A percentile compares a stretch with the other conserved stretches of the same genome.
Conservation (phyloP, 495 filamentous ascomycete genomes). For the Penicillium dipodomyicola region DNA sequence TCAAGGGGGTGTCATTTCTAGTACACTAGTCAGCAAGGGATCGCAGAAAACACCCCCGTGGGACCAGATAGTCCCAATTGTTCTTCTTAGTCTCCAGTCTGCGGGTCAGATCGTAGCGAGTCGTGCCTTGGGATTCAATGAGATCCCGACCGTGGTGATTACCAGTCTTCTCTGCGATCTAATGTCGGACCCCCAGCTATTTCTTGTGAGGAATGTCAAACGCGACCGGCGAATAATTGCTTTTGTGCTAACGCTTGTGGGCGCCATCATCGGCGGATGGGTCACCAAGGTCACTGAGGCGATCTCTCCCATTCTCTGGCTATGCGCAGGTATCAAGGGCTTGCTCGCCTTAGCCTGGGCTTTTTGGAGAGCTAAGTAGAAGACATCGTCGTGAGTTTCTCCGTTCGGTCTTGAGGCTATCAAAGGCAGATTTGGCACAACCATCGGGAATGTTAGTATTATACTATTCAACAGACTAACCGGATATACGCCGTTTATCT, state of each 20-base stretch:
- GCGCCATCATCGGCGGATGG: constrained; percentile 64
- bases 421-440: not conserved
- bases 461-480: not conserved
- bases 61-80: constrained; percentile 48
- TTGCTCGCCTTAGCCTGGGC: constrained; percentile 38
- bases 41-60: constrained; percentile 15
- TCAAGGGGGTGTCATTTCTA: constrained; percentile 42
- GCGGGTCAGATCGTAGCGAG: constrained; percentile 66
- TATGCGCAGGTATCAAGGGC: constrained; percentile 54
- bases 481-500: not conserved
- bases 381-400: not conserved
- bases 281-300: constrained; percentile 51
- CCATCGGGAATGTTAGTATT: not conserved
- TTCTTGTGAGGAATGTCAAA: constrained; percentile 59
- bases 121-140: constrained; percentile 60
- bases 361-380: constrained; percentile 31
- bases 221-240: constrained; percentile 58
- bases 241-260: constrained; percentile 54
- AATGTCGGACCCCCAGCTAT: constrained; percentile 55
- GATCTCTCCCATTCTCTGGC: constrained; percentile 53
- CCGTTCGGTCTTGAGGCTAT: not conserved
- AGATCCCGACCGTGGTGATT: constrained; percentile 70
- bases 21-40: constrained; percentile 18
- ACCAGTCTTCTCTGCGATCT: constrained; percentile 67
- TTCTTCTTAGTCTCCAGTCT: constrained; percentile 64